Percentiles rank a stretch among this genome's conserved stretches.
phyloP scores from a whole-genome alignment of 139 green algal species.

The Helicosporidium sp. region DNA sequence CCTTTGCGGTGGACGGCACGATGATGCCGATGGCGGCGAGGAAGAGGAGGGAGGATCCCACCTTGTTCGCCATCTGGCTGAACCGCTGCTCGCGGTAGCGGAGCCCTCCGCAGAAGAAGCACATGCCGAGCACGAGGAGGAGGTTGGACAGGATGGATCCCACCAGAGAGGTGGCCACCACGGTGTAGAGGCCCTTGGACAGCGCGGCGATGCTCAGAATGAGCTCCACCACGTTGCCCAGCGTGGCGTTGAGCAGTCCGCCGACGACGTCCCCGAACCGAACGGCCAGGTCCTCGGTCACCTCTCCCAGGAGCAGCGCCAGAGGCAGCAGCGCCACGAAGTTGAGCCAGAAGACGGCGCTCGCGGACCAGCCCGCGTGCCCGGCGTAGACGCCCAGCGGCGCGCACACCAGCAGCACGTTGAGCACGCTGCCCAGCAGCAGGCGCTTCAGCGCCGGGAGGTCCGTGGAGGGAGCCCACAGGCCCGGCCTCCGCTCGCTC shows the following conservation, averaged over 20 bases:
- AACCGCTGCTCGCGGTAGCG: conserved; percentile 52
- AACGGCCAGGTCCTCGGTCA: conserved; percentile 70
- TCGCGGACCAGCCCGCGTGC: conserved; percentile 18
- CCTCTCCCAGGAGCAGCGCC: conserved; percentile 64
- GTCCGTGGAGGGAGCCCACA: conserved; percentile 10
- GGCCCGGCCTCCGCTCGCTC: background rate
- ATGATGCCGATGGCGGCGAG: conserved; percentile 52
- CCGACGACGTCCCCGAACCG: conserved; percentile 48
- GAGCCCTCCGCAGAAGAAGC: conserved; percentile 61
- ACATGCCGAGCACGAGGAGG: conserved; percentile 71
- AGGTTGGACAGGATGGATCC: conserved; percentile 76
- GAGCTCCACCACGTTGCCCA: conserved; percentile 86
- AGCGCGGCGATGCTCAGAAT: conserved; percentile 71
- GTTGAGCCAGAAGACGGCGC: conserved; percentile 39
- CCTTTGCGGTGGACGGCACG: conserved; percentile 40
- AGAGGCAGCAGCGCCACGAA: conserved; percentile 60
- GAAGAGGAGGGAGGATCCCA: conserved; percentile 51
- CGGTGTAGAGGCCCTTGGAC: conserved; percentile 43
- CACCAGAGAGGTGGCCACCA: conserved; percentile 60
- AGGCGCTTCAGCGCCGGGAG: conserved; percentile 18
- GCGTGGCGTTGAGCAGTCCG: conserved; percentile 69
- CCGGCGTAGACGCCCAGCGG: conserved; percentile 35
- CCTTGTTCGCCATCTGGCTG: conserved; percentile 42
- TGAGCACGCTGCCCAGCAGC: conserved; percentile 31
- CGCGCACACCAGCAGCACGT: conserved; percentile 45